Evolutionary conservation across 1,284 basidiomycete genomes (phyloP).

Genomic region (Ganoderma lucidum): DNA sequence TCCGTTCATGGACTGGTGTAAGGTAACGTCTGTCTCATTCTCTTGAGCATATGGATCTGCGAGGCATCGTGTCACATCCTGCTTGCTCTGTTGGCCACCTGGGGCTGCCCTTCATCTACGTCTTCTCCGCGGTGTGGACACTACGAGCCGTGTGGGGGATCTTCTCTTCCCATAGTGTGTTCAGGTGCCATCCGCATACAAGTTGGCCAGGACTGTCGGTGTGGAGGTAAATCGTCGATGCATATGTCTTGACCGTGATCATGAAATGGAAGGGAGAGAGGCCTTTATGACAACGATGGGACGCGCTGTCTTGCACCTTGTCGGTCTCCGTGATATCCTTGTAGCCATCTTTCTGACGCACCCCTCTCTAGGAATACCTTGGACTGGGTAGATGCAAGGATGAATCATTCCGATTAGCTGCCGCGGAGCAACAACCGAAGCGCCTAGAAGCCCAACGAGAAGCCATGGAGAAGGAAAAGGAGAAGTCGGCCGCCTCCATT

Average conservation of each 20-base stretch:
- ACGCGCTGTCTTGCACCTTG: not conserved
- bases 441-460: constrained; percentile 18
- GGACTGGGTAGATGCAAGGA: constrained; percentile 74
- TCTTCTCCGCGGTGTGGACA: too few species aligned
- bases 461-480: not conserved
- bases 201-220: too few species aligned
- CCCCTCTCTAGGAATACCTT: constrained; percentile 73
- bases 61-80: not conserved
- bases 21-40: constrained; percentile 54
- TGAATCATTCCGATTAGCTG: constrained; percentile 34
- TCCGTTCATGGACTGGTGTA: constrained; percentile 99
- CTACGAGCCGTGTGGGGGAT: too few species aligned
- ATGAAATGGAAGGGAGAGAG: too few species aligned
- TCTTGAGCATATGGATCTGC: not conserved
- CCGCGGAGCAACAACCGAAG: not conserved
- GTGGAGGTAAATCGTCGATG: too few species aligned
- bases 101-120: too few species aligned
- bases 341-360: not conserved
- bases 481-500: constrained; percentile 36
- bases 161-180: too few species aligned
- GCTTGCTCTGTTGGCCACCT: too few species aligned
- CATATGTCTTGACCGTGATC: too few species aligned
- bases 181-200: too few species aligned
- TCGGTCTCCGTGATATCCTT: not conserved
- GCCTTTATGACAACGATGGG: too few species aligned